Percentiles rank a stretch among this genome's conserved stretches.
Conservation (phyloP, 1,284 basidiomycete species). For the Abortiporus biennis region DNA sequence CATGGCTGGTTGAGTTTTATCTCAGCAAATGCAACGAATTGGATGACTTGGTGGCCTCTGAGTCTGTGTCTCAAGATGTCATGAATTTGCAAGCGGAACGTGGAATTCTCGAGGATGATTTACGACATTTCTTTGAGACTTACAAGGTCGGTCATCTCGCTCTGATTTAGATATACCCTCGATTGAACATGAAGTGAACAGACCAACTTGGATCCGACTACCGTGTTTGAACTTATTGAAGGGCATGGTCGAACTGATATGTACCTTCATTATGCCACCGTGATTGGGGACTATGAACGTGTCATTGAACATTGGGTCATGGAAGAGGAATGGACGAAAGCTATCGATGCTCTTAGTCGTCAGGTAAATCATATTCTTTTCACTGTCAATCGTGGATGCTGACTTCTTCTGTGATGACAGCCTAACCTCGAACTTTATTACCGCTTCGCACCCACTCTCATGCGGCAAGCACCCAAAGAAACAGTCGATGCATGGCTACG, state of each 20-base stretch:
- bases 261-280: slow-evolving; percentile 85
- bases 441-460: slow-evolving; percentile 83
- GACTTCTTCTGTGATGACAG: slow-evolving; percentile 30
- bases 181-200: slow-evolving; percentile 23
- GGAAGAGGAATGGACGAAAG: slow-evolving; percentile 89
- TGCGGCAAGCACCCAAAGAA: slow-evolving; percentile 82
- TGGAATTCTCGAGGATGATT: slow-evolving; percentile 85
- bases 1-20: slow-evolving; percentile 98
- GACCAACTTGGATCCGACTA: slow-evolving; percentile 79
- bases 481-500: slow-evolving; percentile 92
- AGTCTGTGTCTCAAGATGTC: slow-evolving; percentile 80
- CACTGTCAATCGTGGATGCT: not conserved
- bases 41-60: slow-evolving; percentile 85
- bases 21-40: slow-evolving; percentile 94
- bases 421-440: slow-evolving; percentile 88
- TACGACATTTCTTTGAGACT: slow-evolving; percentile 87
- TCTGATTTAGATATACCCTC: slow-evolving; percentile 3
- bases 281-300: slow-evolving; percentile 77
- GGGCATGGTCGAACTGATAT: slow-evolving; percentile 92
- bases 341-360: slow-evolving; percentile 81
- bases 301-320: slow-evolving; percentile 93
- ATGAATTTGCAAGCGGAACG: slow-evolving; percentile 83
- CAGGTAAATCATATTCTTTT: slow-evolving; percentile 50
- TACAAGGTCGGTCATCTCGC: slow-evolving; percentile 66
- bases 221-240: slow-evolving; percentile 89